These are phyloP conservation scores for Apocynum venetum DNA, from an alignment of 257 asterid species.

Conservation along the genomic window DNA sequence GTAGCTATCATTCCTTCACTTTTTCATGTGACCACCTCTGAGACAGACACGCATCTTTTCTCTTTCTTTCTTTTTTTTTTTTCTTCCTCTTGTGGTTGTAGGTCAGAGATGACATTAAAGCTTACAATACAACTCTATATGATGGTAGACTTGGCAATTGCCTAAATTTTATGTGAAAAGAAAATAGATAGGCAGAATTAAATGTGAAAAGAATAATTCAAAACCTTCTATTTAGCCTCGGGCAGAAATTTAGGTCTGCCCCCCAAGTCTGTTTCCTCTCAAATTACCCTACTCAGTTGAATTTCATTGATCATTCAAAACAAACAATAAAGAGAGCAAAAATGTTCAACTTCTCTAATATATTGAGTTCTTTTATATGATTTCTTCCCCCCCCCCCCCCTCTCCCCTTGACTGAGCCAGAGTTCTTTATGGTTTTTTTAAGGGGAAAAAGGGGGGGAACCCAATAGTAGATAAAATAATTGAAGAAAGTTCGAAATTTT, in stretches of 20 bases:
- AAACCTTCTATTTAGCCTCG: neutral
- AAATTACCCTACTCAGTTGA: neutral
- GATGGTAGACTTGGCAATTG: neutral
- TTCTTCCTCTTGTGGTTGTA: too few relatives aligned
- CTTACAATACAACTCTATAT: neutral
- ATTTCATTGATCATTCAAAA: neutral
- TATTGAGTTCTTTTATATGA: too few relatives aligned
- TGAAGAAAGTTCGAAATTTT: neutral
- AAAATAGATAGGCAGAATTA: too few relatives aligned
- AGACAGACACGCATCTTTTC: neutral
- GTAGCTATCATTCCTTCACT: neutral
- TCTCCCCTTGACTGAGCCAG: too few relatives aligned
- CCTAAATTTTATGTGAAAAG: neutral
- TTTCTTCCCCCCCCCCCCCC: too few relatives aligned
- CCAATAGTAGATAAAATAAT: neutral
- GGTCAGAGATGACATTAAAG: neutral
- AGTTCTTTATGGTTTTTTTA: neutral
- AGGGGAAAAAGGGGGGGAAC: neutral
- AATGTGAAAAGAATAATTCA: too few relatives aligned
- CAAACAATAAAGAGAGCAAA: neutral
- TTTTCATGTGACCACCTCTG: neutral
- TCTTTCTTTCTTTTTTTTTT: too few relatives aligned
- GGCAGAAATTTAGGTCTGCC: neutral
- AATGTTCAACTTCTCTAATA: too few relatives aligned
- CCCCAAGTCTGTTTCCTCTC: neutral